Evolutionary conservation across 2,329 filamentous ascomycete species (phyloP), one percentile per base, ranked within the genome.

Genomic region (Beauveria brongniartii): DNA sequence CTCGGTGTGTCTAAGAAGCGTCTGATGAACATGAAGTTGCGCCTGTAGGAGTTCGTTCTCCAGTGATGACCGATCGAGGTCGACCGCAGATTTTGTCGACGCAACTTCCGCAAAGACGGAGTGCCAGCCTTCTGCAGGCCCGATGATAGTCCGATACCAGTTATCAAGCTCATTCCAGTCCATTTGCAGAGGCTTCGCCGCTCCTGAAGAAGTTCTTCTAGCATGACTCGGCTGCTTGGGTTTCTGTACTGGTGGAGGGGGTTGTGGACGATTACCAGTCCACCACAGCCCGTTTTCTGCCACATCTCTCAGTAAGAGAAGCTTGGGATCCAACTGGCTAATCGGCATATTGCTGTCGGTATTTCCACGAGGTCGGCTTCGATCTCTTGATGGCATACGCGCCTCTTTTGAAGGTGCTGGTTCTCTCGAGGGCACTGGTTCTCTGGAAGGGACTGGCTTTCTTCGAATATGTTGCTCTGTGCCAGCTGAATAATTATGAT

Each of bases 201-300:
- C 34, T 16, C 34, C 34, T 22, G 58, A 61, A 1, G 58, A 61
- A 30, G 28, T 18, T 24, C 43, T 55, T 50, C 48, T 37, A 9
- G 51, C 18, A 34, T 60, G 50, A 14, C 51, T 41, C 1, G 54
- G 53, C n/a, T 47, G 50, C 46, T 53, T 57, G 12, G 53, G 50
- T 24, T 60, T 59, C 20, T 59, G 55, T 18, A 30, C 55, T 34
- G 47, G 34, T 5, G 50, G 22, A 1, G 43, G 41, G 26, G 50
- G 48, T 10, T 62, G 44, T 4, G 53, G 18, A 28, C 47, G 47
- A n/a, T 41, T 80, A 1, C 87, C 89, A 52, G 87, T 86, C 89
- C 90, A 93, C 90, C 89, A 93, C 8, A 82, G 83, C 2, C 89
- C 90, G 69, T 94, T 94, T 69, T 94, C 90, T 1, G 87, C 88